Evolutionary conservation across 1,284 basidiomycete genomes (phyloP), one percentile per base, ranked within the genome.

Genomic region (Leccinum subrobustum): DNA sequence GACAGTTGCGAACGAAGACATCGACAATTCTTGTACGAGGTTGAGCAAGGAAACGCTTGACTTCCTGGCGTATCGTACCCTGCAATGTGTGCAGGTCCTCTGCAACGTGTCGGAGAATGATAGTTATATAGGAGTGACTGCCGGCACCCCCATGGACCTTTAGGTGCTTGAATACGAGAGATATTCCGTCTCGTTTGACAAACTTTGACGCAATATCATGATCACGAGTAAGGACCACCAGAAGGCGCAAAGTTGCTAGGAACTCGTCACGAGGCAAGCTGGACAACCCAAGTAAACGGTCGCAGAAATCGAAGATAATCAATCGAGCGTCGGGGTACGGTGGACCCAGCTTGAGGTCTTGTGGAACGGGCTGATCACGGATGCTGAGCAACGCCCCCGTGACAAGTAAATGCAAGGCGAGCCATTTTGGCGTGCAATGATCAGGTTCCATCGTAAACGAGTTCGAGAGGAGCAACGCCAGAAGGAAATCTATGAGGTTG

Each of bases 61-160:
- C 83, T 67, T 95, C 92, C 63, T 91, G 87, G 25, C 84, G 83
- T 87, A 99, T 96, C 63, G 92, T 83, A 6, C 80, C 78, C 58
- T 86, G 83, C 33, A 98, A 74, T 1, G 84, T 84, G 6, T 77
- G 71, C 5, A 81, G 70, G 65, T 95, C 91, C 75, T 99, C 97
- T 57, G 96, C 85, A 57, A 94, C 78, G 73, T 99, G 96, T 3
- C 97, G 91, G 18, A 98, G 79, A 60, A 98, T 90, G 69, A 93
- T 92, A 20, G 90, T 87, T 53, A 95, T 85, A 72, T 95, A 92
- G 0, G 92, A 87, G 60, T 95, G 92, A 65, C 89, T 91, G 29
- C 90, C 87, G 44, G 81, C 73, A 1, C 87, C 83, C 16, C 86
- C 76, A 0, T 87, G 81, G 7, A 78, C 73, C 63, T 83, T 85